phyloP scores from a whole-genome alignment of 345 rosid genomes.

The Sisymbrium irio region DNA sequence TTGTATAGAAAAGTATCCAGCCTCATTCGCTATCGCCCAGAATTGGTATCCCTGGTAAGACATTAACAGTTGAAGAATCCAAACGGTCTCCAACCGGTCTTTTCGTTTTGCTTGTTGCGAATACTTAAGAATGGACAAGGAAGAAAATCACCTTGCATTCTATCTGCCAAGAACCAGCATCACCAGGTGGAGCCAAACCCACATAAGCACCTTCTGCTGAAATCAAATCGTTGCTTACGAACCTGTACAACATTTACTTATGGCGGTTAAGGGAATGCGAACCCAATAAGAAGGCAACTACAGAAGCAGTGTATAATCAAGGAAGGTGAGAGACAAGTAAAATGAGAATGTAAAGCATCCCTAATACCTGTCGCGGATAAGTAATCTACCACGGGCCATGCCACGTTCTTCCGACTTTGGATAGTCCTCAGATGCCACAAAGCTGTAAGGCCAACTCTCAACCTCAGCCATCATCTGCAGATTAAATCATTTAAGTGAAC shows the following conservation, averaged over 20 bases:
- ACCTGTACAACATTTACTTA: slow-evolving; percentile 34
- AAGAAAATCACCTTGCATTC: slow-evolving; percentile 62
- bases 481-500: slow-evolving; percentile 1
- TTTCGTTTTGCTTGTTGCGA: not conserved
- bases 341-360: not conserved
- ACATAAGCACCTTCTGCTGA: slow-evolving; percentile 62
- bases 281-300: not conserved
- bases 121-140: slow-evolving; percentile 5
- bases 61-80: slow-evolving; percentile 1
- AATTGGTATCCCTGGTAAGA: slow-evolving; percentile 72
- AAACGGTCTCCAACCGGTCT: not conserved
- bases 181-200: slow-evolving; percentile 77
- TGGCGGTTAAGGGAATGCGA: not conserved
- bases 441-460: slow-evolving; percentile 87
- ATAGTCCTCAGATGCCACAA: slow-evolving; percentile 87
- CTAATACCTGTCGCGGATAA: slow-evolving; percentile 58
- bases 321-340: not conserved
- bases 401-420: slow-evolving; percentile 71
- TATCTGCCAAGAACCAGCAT: slow-evolving; percentile 78
- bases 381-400: slow-evolving; percentile 57
- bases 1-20: slow-evolving; percentile 64
- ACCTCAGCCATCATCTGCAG: slow-evolving; percentile 76
- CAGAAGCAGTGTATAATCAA: not conserved
- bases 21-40: slow-evolving; percentile 65
- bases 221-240: slow-evolving; percentile 39